Conservation (phyloP, 2,329 filamentous ascomycete genomes). For the Leptographium wingfieldii region DNA sequence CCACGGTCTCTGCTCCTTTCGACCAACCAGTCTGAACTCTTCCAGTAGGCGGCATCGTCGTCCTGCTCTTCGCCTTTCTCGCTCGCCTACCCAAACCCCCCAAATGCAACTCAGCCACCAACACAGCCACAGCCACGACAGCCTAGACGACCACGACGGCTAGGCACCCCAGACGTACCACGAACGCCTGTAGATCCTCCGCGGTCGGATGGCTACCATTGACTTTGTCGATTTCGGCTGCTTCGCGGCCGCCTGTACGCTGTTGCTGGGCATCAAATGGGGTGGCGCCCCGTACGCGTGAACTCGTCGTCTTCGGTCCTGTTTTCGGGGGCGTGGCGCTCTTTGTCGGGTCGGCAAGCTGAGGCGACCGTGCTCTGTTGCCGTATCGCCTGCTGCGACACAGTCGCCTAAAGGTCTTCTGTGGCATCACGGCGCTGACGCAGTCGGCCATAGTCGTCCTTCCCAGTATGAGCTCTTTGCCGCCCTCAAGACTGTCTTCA, state of each 20-base stretch:
- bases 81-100: slow-evolving; percentile 11
- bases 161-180: slow-evolving; percentile 15
- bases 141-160: not conserved
- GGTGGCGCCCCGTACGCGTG: not conserved
- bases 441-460: slow-evolving; percentile 17
- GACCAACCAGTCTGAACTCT: slow-evolving; percentile 19
- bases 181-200: slow-evolving; percentile 1
- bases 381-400: slow-evolving; percentile 19
- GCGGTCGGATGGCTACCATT: slow-evolving; percentile 15
- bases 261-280: slow-evolving; percentile 23
- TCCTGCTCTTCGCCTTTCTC: slow-evolving; percentile 18
- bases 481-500: slow-evolving; percentile 34
- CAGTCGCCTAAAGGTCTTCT: slow-evolving; percentile 21
- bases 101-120: not conserved
- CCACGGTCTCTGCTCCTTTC: slow-evolving; percentile 10
- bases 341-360: not conserved
- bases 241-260: slow-evolving; percentile 26
- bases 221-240: slow-evolving; percentile 29
- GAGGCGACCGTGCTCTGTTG: slow-evolving; percentile 12
- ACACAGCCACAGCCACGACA: not conserved
- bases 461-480: not conserved
- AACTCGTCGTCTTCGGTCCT: not conserved
- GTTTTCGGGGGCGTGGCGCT: not conserved
- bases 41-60: slow-evolving; percentile 26
- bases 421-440: slow-evolving; percentile 4